Evolutionary conservation across 306 rosid species (phyloP), one percentile per base, ranked within the genome.

Genomic region (Begonia peltatifolia): DNA sequence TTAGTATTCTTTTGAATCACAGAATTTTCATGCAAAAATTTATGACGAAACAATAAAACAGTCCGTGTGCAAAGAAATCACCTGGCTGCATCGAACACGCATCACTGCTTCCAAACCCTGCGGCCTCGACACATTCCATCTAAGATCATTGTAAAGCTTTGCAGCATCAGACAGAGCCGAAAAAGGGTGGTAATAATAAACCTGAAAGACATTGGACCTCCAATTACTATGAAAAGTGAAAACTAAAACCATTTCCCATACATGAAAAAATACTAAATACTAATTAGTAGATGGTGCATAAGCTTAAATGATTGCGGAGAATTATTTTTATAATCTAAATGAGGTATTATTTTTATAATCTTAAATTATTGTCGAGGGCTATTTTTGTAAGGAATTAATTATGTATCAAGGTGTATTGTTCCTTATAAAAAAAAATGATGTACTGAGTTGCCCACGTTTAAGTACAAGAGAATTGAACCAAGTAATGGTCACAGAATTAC

Each of bases 61-160:
- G 14, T 18, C 52, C 48, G 52, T 41, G 20, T 25, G 14, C 54
- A 35, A 55, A 46, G 11, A 72, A 35, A 54, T 53, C 72, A 86
- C 99, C 99, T 90, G 99, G 79, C 95, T 90, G 76, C 99, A 90
- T 68, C 99, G 69, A 59, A 90, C 94, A 63, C 99, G 94, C 99
- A 90, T 90, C 47, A 90, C 95, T 50, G 95, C 95, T 71, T 90
- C 95, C 65, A 83, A 83, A 59, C 99, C 99, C 77, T 90, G 99
- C 51, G 99, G 95, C 70, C 99, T 86, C 56, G 92, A 79, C 61
- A 90, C 70, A 63, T 86, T 90, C 99, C 99, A 90, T 79, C 95
- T 80, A 62, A 90, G 95, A 75, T 90, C 99, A 63, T 90, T 90
- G 76, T 83, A 90, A 54, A 90, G 95, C 74, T 76, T 90, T 53